Base-by-base conservation (phyloP, 2,329 filamentous ascomycete species). In the Paecilomyces fulvus region DNA sequence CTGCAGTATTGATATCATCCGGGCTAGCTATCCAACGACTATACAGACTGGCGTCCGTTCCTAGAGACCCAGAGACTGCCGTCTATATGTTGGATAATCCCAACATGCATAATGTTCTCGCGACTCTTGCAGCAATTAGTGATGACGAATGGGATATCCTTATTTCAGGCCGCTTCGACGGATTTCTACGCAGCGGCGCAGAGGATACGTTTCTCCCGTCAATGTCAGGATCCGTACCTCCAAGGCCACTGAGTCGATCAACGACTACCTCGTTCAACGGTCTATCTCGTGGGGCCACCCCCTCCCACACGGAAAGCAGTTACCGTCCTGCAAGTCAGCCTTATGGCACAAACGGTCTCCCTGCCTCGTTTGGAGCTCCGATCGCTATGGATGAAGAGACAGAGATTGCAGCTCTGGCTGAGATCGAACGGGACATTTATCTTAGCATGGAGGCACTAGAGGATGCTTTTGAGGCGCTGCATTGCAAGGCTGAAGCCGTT, bases 61-160 rank as follows among this genome's bases (percentile, higher is more conserved):
- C 92, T 0, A 86, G 92, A 51, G 90, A 96, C 65, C 89, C 91
- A 17, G 91, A 96, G 70, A 85, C 86, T 5, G 89, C 89, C 11
- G 85, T 94, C 63, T 96, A 90, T 68, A 83, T 97, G 51, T 82
- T 96, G 60, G 90, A 88, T 70, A 88, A 96, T 69, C 85, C 86
- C 0, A 79, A 83, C 11, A 83, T 94, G 52, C 92, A 97, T 70
- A 88, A 94, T 66, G 84, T 96, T 30, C 83, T 97, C 2, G 86
- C 90, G 46, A 96, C 92, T 0, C 80, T 96, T 52, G 86, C 89
- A 33, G 90, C 92, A 54, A 94, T 97, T 64, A 94, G 88, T 67
- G 83, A 86, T 51, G 88, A 89, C n/a, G 92, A 97, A 72, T 97
- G 92, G 92, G 92, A 96, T 60, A 95, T 97, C 55, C 80, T 97